A percentile compares a stretch with the other conserved stretches of the same genome.
phyloP scores from a whole-genome alignment of 176 grass and related monocot genomes.

The Poa annua region DNA sequence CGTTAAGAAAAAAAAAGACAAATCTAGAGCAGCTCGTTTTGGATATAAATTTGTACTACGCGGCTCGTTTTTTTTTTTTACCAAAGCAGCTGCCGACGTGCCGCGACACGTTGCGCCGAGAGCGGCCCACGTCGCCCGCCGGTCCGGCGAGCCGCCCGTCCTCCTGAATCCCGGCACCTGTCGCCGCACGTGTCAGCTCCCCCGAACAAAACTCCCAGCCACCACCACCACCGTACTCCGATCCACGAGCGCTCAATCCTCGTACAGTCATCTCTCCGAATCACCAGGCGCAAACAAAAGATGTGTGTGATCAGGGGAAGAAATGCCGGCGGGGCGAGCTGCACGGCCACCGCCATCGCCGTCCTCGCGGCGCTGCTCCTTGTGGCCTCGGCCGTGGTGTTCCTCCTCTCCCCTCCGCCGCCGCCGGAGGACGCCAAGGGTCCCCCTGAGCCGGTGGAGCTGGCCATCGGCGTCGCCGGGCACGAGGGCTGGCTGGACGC shows the following conservation, averaged over 20 bases:
- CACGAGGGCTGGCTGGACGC: conserved; percentile 52
- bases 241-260: conserved; percentile 6
- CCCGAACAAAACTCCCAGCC: conserved; percentile 35
- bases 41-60: too few species aligned
- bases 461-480: conserved; percentile 57
- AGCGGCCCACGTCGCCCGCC: not conserved
- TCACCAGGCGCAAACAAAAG: conserved; percentile 8
- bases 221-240: not conserved
- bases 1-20: too few species aligned
- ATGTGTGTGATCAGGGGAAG: not conserved
- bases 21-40: too few species aligned
- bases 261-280: not conserved
- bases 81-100: conserved; percentile 20
- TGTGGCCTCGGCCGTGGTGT: conserved; percentile 5
- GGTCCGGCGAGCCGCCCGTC: not conserved
- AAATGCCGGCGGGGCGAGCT: not conserved
- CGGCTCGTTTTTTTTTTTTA: not conserved
- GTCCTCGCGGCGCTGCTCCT: conserved; percentile 38
- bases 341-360: conserved; percentile 17
- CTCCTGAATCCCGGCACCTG: not conserved
- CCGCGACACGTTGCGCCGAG: conserved; percentile 24
- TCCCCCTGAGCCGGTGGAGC: conserved; percentile 52
- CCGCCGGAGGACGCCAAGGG: not conserved
- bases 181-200: conserved; percentile 34
- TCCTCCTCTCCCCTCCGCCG: not conserved